These are phyloP conservation scores for Ogataea degrootiae DNA, from an alignment of 805 yeast species.

Conservation along the genomic window DNA sequence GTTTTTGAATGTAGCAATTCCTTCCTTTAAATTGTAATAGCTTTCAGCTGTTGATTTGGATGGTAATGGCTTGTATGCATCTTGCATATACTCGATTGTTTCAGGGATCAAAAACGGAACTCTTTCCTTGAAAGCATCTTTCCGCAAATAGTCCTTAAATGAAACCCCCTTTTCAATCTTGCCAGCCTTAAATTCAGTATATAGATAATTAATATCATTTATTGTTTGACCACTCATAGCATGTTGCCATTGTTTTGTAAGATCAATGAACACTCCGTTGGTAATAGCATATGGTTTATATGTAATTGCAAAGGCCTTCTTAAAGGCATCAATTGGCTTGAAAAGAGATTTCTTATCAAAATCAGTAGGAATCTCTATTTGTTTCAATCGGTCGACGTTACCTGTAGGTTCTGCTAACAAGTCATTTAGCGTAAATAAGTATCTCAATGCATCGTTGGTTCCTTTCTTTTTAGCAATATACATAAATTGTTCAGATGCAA, in stretches of 20 bases:
- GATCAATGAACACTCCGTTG: slow-evolving; percentile 65
- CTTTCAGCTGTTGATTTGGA: neutral
- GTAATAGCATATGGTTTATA: slow-evolving; percentile 50
- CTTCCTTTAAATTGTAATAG: neutral
- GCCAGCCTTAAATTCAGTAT: slow-evolving; percentile 23
- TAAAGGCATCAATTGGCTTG: slow-evolving; percentile 22
- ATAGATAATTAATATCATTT: slow-evolving; percentile 44
- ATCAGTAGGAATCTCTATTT: slow-evolving; percentile 5
- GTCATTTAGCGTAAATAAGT: slow-evolving; percentile 18
- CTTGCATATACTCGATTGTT: slow-evolving; percentile 24
- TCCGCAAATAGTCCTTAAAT: slow-evolving; percentile 39
- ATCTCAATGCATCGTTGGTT: slow-evolving; percentile 19
- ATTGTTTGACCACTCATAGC: slow-evolving; percentile 47
- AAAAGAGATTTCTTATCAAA: slow-evolving; percentile 11
- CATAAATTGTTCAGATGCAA: slow-evolving; percentile 23
- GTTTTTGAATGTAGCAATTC: neutral
- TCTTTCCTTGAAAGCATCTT: slow-evolving; percentile 39
- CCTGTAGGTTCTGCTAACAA: slow-evolving; percentile 2
- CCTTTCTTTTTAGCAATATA: slow-evolving; percentile 16
- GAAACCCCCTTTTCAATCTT: slow-evolving; percentile 23
- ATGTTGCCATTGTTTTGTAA: slow-evolving; percentile 50
- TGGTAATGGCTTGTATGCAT: slow-evolving; percentile 12
- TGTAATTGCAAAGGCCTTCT: slow-evolving; percentile 35
- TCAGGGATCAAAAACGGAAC: slow-evolving; percentile 51
- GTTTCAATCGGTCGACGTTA: neutral